Evolutionary conservation across 176 grass and related monocot genomes (phyloP).

Genomic region (Bothriochloa decipiens): DNA sequence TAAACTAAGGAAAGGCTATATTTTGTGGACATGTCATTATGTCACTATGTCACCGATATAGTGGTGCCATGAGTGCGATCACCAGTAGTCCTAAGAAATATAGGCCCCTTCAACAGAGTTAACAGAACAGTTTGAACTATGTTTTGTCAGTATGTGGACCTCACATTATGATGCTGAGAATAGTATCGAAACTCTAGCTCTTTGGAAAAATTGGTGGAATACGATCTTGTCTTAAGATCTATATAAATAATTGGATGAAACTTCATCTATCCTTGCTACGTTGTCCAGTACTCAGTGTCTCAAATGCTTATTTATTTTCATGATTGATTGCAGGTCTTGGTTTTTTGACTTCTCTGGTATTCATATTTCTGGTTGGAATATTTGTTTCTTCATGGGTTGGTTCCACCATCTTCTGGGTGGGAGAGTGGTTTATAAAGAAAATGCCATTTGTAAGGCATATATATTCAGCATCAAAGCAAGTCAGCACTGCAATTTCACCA

Average conservation of each 20-base stretch:
- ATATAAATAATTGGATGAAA: conserved; percentile 1
- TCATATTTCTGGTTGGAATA: conserved; percentile 97
- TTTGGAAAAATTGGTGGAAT: conserved; percentile 1
- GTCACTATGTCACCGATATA: not conserved
- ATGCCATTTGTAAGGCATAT: conserved; percentile 93
- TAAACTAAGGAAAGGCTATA: not conserved
- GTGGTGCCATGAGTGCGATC: not conserved
- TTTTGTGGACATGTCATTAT: not conserved
- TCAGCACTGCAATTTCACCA: conserved; percentile 99
- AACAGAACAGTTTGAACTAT: not conserved
- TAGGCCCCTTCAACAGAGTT: not conserved
- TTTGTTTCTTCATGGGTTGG: conserved; percentile 99
- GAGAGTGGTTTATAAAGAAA: conserved; percentile 96
- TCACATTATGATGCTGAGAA: not conserved
- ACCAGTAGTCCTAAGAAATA: not conserved
- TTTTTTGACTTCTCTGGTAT: conserved; percentile 95
- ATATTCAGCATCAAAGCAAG: conserved; percentile 99
- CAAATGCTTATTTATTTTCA: conserved; percentile 29
- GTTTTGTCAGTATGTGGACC: not conserved
- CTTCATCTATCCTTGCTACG: not conserved
- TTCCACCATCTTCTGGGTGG: conserved; percentile 91
- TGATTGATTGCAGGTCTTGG: conserved; percentile 77
- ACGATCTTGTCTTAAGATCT: not conserved
- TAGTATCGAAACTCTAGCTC: not conserved
- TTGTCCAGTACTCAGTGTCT: not conserved